These are phyloP conservation scores for Hypomyces rosellus DNA, from an alignment of 2,329 filamentous ascomycete species.

Conservation along the genomic window DNA sequence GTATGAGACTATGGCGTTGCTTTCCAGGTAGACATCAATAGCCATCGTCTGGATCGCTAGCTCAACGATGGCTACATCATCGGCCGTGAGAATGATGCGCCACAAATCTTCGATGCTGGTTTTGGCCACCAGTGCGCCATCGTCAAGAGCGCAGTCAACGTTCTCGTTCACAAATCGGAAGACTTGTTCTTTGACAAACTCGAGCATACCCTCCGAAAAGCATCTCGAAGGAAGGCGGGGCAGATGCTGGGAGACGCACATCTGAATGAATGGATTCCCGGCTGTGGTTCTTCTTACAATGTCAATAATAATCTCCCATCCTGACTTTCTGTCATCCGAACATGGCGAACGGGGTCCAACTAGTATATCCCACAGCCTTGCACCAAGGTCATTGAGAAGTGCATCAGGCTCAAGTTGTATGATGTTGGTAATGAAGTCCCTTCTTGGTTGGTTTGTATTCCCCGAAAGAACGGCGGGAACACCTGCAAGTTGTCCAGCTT, in stretches of 20 bases:
- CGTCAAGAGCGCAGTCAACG: conserved; percentile 42
- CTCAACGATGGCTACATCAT: conserved; percentile 57
- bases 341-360: conserved; percentile 59
- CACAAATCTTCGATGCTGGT: conserved; percentile 68
- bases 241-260: conserved; percentile 51
- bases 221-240: conserved; percentile 49
- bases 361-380: conserved; percentile 64
- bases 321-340: conserved; percentile 54
- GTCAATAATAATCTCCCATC: conserved; percentile 61
- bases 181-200: conserved; percentile 53
- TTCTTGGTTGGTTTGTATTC: conserved; percentile 45
- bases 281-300: conserved; percentile 36
- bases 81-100: conserved; percentile 69
- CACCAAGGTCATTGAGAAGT: conserved; percentile 56
- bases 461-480: conserved; percentile 41
- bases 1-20: conserved; percentile 42
- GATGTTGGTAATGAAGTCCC: conserved; percentile 51
- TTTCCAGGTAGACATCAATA: conserved; percentile 61
- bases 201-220: conserved; percentile 55
- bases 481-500: conserved; percentile 25
- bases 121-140: conserved; percentile 45
- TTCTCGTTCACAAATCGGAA: conserved; percentile 40
- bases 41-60: conserved; percentile 66
- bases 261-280: conserved; percentile 49
- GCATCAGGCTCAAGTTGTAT: conserved; percentile 55